Evolutionary conservation across 768 basidiomycete species (phyloP), one percentile per base, ranked within the genome.

Genomic region (Coprinopsis marcescibilis): DNA sequence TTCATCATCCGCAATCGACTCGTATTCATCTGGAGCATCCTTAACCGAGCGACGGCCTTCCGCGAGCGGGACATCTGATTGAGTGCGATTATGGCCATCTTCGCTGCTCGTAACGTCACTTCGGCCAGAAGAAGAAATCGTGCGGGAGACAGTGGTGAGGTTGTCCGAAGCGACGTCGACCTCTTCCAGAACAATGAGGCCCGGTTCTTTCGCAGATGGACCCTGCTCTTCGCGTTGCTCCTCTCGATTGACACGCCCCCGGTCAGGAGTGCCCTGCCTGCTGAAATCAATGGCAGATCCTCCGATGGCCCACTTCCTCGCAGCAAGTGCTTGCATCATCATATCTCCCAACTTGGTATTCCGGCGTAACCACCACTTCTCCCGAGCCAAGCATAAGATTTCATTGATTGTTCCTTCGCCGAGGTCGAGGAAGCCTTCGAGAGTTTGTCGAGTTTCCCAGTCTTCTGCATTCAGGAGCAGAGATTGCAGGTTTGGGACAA

Each of bases 401-500:
- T 85, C 80, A 35, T 58, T 54, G 49, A 89, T 75, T 4, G 70
- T 75, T 17, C 86, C 86, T 52, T 89, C 87, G 2, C 76, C 84
- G 20, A 84, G 67, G 47, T 88, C 85, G 30, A 88, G 62, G 63
- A 85, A 89, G n/a, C 74, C 74, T 43, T 84, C 83, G 11, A 89
- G 71, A 7, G 72, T 71, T 54, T 80, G 78, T 35, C 82, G 72
- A 37, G 78, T 78, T 59, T 85, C 83, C 81, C 80, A 83, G 54
- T 87, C 84, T 4, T 59, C 59, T 17, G 48, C 30, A 34, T 38
- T 43, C 30, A 43, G 32, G n/a, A 49, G 8, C 2, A 49, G 12
- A 15, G 48, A 21, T 6, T 26, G 14, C 8, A 49, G 40, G 20
- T 37, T 25, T 21, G 41, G 30, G 13, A 34, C 40, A 15, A 40